Conservation (phyloP, 208 protist genomes). For the Leishmania aethiopica region DNA sequence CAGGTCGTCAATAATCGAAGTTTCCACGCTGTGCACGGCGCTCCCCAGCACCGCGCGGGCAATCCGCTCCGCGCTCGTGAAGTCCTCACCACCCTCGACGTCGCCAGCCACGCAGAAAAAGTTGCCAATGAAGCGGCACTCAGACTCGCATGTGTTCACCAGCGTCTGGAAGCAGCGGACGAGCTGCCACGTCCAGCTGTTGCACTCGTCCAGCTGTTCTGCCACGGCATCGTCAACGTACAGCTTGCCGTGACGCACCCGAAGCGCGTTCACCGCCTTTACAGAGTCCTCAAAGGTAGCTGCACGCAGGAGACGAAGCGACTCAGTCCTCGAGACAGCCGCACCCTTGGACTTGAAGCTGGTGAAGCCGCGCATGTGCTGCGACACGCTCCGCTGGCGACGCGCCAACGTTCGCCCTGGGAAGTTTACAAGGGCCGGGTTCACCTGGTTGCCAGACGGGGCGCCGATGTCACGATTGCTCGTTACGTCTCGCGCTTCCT, state of each 20-base stretch:
- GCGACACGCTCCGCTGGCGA: conserved; percentile 76
- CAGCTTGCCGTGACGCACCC: conserved; percentile 52
- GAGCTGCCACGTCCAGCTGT: conserved; percentile 76
- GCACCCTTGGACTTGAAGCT: conserved; percentile 4
- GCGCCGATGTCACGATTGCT: conserved; percentile 69
- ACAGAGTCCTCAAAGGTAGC: conserved; percentile 70
- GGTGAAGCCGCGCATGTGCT: conserved; percentile 61
- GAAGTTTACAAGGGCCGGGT: conserved; percentile 39
- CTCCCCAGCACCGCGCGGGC: conserved; percentile 55
- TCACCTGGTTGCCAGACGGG: conserved; percentile 58
- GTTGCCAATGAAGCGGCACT: conserved; percentile 80
- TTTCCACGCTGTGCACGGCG: conserved; percentile 42
- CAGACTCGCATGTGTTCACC: conserved; percentile 56
- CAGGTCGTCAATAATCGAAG: conserved; percentile 45
- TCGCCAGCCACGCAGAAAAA: conserved; percentile 75
- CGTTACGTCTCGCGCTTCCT: conserved; percentile 56
- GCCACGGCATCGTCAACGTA: conserved; percentile 35
- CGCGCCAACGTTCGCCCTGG: conserved; percentile 47
- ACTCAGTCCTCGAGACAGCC: conserved; percentile 14
- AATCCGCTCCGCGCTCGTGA: conserved; percentile 56
- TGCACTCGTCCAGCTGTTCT: conserved; percentile 46
- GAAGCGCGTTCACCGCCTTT: conserved; percentile 45
- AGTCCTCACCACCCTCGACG: conserved; percentile 50
- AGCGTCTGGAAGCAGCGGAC: conserved; percentile 50
- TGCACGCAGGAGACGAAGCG: conserved; percentile 39